These are phyloP conservation scores for Mucor saturninus DNA, from an alignment of 371 early-diverging fungal species.

Conservation along the genomic window DNA sequence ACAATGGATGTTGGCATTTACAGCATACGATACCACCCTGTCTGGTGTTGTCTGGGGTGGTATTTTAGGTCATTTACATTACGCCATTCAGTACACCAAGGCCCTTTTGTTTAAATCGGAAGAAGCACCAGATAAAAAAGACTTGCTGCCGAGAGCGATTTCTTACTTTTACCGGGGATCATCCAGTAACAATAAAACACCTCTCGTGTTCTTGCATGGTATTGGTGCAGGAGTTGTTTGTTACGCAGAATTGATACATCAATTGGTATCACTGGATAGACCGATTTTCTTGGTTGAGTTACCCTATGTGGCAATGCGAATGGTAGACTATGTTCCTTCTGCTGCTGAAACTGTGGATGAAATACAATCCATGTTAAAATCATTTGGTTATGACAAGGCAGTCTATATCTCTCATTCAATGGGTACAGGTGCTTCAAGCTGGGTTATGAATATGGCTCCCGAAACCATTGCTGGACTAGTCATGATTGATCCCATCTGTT, in stretches of 20 bases:
- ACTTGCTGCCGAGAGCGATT: background rate
- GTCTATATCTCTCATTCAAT: conserved; percentile 70
- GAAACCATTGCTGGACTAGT: conserved; percentile 55
- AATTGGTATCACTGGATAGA: conserved; percentile 41
- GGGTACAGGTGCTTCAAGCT: conserved; percentile 60
- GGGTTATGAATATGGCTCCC: conserved; percentile 52
- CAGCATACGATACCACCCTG: conserved; percentile 13
- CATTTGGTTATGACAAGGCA: conserved; percentile 57
- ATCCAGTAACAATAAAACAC: conserved; percentile 32
- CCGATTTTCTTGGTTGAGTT: conserved; percentile 70
- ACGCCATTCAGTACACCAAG: background rate
- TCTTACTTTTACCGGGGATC: conserved; percentile 39
- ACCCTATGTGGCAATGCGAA: conserved; percentile 69
- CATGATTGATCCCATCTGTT: conserved; percentile 75
- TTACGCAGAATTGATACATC: conserved; percentile 60
- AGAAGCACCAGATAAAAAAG: background rate
- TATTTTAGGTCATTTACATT: conserved; percentile 12
- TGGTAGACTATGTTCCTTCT: conserved; percentile 62
- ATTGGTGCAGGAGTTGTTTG: conserved; percentile 65
- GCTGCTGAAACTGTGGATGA: conserved; percentile 60
- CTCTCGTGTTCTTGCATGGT: conserved; percentile 73
- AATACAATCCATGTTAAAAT: conserved; percentile 55
- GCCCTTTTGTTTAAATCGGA: background rate
- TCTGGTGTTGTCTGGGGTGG: conserved; percentile 37
- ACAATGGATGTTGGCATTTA: conserved; percentile 28